Percentiles rank a stretch among this genome's conserved stretches.
These are phyloP conservation scores for Phytophthora cajani DNA, from an alignment of 352 stramenopile species.

Conservation along the genomic window DNA sequence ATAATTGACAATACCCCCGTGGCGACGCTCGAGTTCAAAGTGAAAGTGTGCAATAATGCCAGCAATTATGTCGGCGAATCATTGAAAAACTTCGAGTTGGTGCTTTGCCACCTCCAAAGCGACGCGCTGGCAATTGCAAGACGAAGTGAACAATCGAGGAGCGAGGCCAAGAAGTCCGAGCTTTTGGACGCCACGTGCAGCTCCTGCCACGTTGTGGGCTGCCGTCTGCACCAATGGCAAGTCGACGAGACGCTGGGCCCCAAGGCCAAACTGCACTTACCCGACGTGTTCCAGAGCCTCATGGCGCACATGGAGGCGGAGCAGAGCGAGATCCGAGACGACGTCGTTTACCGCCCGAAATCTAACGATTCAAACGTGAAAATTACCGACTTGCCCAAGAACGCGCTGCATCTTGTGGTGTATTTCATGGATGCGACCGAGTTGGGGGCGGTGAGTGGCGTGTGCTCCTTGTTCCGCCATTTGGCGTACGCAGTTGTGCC, in stretches of 20 bases:
- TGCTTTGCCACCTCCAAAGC: constrained; percentile 58
- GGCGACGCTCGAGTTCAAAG: constrained; percentile 45
- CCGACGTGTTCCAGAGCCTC: constrained; percentile 67
- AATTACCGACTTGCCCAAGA: constrained; percentile 60
- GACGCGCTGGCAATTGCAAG: constrained; percentile 35
- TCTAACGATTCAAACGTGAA: constrained; percentile 31
- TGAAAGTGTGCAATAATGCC: constrained; percentile 34
- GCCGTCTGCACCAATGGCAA: constrained; percentile 41
- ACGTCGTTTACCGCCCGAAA: constrained; percentile 43
- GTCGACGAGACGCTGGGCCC: constrained; percentile 8
- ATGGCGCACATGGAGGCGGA: constrained; percentile 47
- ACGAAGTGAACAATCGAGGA: constrained; percentile 17
- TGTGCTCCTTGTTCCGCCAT: constrained; percentile 60
- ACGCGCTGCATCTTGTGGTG: constrained; percentile 55
- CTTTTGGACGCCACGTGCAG: constrained; percentile 40
- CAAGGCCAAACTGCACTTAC: constrained; percentile 31
- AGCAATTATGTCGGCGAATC: constrained; percentile 17
- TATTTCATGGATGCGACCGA: constrained; percentile 56
- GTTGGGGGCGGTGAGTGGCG: constrained; percentile 48
- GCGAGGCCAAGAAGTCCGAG: constrained; percentile 6
- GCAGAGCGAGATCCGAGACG: constrained; percentile 62
- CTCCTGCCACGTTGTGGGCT: constrained; percentile 66
- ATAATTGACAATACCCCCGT: constrained; percentile 13
- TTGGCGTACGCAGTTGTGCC: constrained; percentile 78
- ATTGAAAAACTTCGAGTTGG: constrained; percentile 54